Evolutionary conservation across 345 rosid species (phyloP), one percentile per base, ranked within the genome.

Genomic region (Nasturtium officinale): DNA sequence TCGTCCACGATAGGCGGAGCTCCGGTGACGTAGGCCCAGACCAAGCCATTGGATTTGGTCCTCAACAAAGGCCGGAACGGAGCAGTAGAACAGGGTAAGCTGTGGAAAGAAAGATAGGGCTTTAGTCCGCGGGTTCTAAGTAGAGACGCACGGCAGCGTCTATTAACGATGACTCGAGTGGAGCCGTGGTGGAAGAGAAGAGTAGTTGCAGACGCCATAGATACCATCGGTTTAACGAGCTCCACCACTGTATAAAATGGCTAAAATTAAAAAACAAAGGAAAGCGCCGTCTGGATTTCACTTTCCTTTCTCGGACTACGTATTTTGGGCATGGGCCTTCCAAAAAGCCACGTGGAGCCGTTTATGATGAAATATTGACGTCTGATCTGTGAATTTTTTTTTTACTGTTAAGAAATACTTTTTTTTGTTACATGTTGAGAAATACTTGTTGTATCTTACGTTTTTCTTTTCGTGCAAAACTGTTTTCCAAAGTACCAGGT

Each of bases 11-110:
- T 84, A 48, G 96, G 89, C 5, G 96, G 87, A 0, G 85, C 88
- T n/a, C 97, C 97, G 13, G 91, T 79, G 47, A 91, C 87, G 76
- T 89, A 87, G 15, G 95, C 98, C 13, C 79, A 65, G 15, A 85
- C 15, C 59, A 85, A 67, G 0, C 84, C 70, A 52, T 48, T 45
- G 9, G 71, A 69, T 77, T 73, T 77, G 30, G 64, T 50, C 26
- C 17, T 57, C 50, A 56, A 9, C 6, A 61, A 25, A 53, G 47
- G 32, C 65, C 32, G 50, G 40, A 78, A 10, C 79, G 85, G 87
- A 75, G 80, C 80, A 5, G 33, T 17, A 75, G 87, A 82, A 67
- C 12, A 30, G 9, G 59, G 58, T 18, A 71, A 62, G 75, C 64
- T 82, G 69, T 57, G 72, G 29, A 67, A 68, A 26, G 74, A 55